These are phyloP conservation scores for Colletotrichum shisoi DNA, from an alignment of 2,329 filamentous ascomycete genomes.

Conservation along the genomic window DNA sequence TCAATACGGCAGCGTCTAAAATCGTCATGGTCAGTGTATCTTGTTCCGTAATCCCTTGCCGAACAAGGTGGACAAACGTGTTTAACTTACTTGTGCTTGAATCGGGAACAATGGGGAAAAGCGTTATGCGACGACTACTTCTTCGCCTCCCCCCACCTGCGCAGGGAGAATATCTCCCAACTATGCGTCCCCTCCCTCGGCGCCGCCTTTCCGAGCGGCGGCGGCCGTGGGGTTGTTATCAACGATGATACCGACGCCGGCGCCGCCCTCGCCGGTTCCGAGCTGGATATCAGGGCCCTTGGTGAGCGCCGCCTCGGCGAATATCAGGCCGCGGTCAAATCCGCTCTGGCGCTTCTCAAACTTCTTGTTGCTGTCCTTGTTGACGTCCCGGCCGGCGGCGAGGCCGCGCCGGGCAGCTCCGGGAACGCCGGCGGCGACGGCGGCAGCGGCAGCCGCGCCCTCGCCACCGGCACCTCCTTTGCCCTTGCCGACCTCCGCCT, in stretches of 20 bases:
- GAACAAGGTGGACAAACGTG: no score
- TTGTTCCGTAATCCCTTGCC: background rate
- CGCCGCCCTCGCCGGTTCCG: slow-evolving; percentile 51
- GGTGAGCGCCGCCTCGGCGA: slow-evolving; percentile 51
- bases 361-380: background rate
- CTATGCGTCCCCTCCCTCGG: slow-evolving; percentile 5
- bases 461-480: slow-evolving; percentile 3
- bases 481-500: slow-evolving; percentile 33
- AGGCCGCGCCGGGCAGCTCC: slow-evolving; percentile 10
- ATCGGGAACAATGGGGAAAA: slow-evolving; percentile 19
- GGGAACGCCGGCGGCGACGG: slow-evolving; percentile 6
- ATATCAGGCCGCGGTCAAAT: slow-evolving; percentile 53
- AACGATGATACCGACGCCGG: slow-evolving; percentile 53
- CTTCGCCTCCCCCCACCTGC: background rate
- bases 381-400: background rate
- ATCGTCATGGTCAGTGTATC: slow-evolving; percentile 7
- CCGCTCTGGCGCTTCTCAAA: slow-evolving; percentile 51
- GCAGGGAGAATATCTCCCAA: background rate
- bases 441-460: slow-evolving; percentile 29
- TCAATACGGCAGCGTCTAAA: slow-evolving; percentile 32
- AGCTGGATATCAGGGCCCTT: slow-evolving; percentile 53
- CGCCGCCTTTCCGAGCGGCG: slow-evolving; percentile 42
- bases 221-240: slow-evolving; percentile 45
- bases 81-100: slow-evolving; percentile 32
- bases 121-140: slow-evolving; percentile 17